A percentile compares a stretch with the other conserved stretches of the same genome.
Evolutionary conservation across 176 grass and related monocot species (phyloP).

Genomic region (Carex scoparia): DNA sequence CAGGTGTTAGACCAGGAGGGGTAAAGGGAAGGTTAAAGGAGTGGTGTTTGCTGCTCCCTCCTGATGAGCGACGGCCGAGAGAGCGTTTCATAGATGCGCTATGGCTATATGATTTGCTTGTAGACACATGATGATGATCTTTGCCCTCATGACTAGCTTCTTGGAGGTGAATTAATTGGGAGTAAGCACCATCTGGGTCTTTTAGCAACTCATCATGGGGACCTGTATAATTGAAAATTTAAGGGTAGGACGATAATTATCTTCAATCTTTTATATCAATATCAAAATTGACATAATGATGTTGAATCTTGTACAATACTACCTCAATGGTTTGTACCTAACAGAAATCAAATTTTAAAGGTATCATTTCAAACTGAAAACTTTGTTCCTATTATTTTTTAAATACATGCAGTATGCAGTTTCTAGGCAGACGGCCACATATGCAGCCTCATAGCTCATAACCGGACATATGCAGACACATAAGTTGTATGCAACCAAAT

Average conservation of each 20-base stretch:
- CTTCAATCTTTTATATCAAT: neutral
- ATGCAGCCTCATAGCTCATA: neutral
- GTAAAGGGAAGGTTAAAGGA: conserved; percentile 41
- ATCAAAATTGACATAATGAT: neutral
- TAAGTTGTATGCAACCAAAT: neutral
- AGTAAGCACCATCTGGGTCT: conserved; percentile 61
- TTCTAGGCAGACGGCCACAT: neutral
- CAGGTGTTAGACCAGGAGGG: conserved; percentile 15
- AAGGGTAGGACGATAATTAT: neutral
- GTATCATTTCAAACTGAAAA: neutral
- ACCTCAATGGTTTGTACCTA: neutral
- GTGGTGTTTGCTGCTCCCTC: conserved; percentile 42
- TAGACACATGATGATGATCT: conserved; percentile 15
- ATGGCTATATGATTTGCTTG: conserved; percentile 49
- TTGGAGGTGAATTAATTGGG: conserved; percentile 61
- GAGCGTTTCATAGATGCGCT: conserved; percentile 54
- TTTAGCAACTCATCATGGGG: conserved; percentile 61
- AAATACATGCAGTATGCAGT: neutral
- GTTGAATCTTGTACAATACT: neutral
- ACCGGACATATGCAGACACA: neutral
- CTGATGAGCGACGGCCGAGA: conserved; percentile 39
- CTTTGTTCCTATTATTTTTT: neutral
- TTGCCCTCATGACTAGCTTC: conserved; percentile 32
- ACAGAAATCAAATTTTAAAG: neutral
- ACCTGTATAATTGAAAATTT: conserved; percentile 35